phyloP scores from a whole-genome alignment of 2,329 filamentous ascomycete species.

The Graphilbum sp. region DNA sequence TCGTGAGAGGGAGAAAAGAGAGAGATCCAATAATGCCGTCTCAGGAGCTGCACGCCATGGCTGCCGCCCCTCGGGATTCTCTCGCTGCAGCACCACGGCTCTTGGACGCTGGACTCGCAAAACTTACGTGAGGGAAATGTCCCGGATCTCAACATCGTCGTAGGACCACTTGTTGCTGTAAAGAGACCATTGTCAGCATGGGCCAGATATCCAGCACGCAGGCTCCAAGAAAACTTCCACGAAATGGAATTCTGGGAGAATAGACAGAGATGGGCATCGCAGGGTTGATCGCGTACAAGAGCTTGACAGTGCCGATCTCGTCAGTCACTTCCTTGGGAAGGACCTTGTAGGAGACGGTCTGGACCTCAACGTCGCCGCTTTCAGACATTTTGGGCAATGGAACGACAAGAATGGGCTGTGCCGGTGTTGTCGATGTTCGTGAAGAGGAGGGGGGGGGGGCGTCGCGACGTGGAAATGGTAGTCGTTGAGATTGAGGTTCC shows the following conservation, averaged over 20 bases:
- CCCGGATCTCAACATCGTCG: conserved; percentile 98
- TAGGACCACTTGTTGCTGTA: conserved; percentile 68
- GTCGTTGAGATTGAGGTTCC: not conserved
- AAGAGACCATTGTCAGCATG: conserved; percentile 5
- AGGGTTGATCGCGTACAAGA: conserved; percentile 34
- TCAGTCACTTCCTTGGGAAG: conserved; percentile 85
- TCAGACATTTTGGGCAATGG: conserved; percentile 74
- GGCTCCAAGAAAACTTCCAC: not conserved
- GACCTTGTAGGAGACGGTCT: conserved; percentile 56
- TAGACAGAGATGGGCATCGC: not conserved
- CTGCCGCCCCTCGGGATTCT: too few species aligned
- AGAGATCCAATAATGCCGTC: too few species aligned
- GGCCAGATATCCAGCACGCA: too few species aligned
- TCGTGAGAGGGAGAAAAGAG: too few species aligned
- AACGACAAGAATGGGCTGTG: conserved; percentile 4
- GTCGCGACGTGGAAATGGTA: conserved; percentile 1
- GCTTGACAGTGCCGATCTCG: conserved; percentile 85
- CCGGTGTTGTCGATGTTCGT: conserved; percentile 1
- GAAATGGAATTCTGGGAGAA: not conserved
- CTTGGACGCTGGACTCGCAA: not conserved
- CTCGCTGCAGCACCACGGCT: too few species aligned
- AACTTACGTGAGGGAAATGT: conserved; percentile 97
- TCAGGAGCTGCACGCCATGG: too few species aligned
- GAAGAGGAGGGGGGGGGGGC: not conserved
- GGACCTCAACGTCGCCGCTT: conserved; percentile 84